Evolutionary conservation across 1,284 basidiomycete genomes (phyloP).

Genomic region (Marasmius sp.): DNA sequence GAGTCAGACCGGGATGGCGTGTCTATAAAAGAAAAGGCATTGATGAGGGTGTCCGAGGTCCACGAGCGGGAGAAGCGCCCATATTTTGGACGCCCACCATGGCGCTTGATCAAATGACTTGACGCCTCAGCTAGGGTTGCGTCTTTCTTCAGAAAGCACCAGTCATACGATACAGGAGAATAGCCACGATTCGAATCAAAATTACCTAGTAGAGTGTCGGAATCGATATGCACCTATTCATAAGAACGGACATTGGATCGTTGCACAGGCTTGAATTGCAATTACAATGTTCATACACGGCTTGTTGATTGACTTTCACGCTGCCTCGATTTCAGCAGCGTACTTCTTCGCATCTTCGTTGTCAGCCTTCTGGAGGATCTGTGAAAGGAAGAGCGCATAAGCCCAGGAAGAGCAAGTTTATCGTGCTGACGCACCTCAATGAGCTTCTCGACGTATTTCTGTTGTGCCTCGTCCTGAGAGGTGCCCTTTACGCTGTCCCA

Average conservation of each 20-base stretch:
- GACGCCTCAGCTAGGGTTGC: not conserved
- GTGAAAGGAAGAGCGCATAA: constrained; percentile 3
- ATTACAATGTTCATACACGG: not conserved
- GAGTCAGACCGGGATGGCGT: too few species aligned
- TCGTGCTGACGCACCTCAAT: constrained; percentile 50
- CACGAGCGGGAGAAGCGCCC: not conserved
- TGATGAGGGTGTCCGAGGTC: not conserved
- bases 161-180: not conserved
- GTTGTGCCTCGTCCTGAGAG: constrained; percentile 68
- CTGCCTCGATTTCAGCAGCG: constrained; percentile 62
- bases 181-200: too few species aligned
- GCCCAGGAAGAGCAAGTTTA: not conserved
- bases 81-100: not conserved
- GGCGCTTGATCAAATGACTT: not conserved
- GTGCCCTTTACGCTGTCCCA: constrained; percentile 79
- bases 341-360: constrained; percentile 59
- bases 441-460: constrained; percentile 74
- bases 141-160: not conserved
- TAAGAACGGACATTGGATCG: too few species aligned
- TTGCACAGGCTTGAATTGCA: not conserved
- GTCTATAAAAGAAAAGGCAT: not conserved
- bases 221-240: too few species aligned
- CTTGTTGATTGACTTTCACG: constrained; percentile 19
- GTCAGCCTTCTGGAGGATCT: constrained; percentile 56
- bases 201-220: too few species aligned